These are phyloP conservation scores for Stevia rebaudiana DNA, from an alignment of 140 eudicot genomes.

Conservation along the genomic window DNA sequence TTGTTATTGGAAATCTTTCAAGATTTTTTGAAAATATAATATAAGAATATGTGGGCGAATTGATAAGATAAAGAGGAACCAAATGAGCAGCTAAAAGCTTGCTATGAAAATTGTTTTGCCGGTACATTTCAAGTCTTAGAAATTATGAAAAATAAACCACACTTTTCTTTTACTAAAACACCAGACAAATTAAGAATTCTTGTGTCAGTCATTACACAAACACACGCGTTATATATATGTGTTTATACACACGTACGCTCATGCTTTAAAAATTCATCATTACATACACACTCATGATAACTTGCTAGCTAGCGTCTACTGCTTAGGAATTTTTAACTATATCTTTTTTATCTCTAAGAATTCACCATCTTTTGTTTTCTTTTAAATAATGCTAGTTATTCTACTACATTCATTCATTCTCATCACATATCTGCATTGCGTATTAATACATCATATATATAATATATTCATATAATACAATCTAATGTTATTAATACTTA, in stretches of 20 bases:
- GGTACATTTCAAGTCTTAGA: conserved; percentile 46
- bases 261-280: conserved; percentile 39
- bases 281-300: conserved; percentile 34
- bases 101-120: conserved; percentile 62
- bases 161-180: conserved; percentile 26
- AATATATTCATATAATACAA: too few relatives aligned
- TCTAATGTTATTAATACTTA: neutral
- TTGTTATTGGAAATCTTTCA: conserved; percentile 23
- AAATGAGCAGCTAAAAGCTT: conserved; percentile 62
- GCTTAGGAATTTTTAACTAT: too few relatives aligned
- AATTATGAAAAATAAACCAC: conserved; percentile 33
- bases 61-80: conserved; percentile 74
- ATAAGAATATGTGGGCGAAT: conserved; percentile 34
- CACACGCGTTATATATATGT: conserved; percentile 18
- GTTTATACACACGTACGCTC: conserved; percentile 25
- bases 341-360: too few relatives aligned
- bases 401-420: too few relatives aligned
- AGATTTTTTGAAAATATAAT: conserved; percentile 26
- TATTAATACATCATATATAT: too few relatives aligned
- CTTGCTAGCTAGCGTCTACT: conserved; percentile 10
- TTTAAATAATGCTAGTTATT: too few relatives aligned
- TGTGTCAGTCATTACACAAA: conserved; percentile 48
- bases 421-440: too few relatives aligned
- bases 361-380: too few relatives aligned
- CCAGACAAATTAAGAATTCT: conserved; percentile 60